phyloP scores from a whole-genome alignment of 1,284 basidiomycete species.

The Athelia sp. region DNA sequence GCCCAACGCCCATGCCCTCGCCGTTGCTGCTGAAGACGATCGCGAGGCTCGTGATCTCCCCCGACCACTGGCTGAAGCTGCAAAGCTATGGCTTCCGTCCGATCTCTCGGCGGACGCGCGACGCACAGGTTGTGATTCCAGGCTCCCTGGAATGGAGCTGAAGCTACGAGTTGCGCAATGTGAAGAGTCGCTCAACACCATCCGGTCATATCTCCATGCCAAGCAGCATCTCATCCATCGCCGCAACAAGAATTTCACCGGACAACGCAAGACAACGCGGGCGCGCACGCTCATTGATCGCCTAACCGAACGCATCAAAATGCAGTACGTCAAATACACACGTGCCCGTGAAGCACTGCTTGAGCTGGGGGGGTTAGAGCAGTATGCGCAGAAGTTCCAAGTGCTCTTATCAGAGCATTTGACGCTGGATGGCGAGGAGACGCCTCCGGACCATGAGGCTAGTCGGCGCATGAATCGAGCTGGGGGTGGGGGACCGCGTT shows the following conservation, averaged over 20 bases:
- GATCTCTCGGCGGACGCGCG: background rate
- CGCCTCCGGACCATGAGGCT: background rate
- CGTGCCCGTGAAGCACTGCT: background rate
- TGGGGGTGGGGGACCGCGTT: background rate
- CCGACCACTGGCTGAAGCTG: conserved; percentile 4
- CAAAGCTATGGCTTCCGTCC: conserved; percentile 8
- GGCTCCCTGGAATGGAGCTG: conserved; percentile 5
- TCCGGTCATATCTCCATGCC: conserved; percentile 7
- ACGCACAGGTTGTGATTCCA: background rate
- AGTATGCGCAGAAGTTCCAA: background rate
- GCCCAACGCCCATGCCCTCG: background rate
- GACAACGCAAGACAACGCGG: conserved; percentile 5
- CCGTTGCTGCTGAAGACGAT: background rate
- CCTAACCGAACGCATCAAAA: background rate
- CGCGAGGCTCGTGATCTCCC: background rate
- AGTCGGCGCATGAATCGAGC: background rate
- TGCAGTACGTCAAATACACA: background rate
- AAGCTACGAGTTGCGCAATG: conserved; percentile 7
- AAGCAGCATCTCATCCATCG: conserved; percentile 6
- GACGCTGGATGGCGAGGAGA: background rate
- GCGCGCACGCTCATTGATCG: background rate
- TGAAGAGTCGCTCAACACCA: background rate
- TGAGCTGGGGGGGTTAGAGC: background rate
- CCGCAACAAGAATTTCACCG: conserved; percentile 10
- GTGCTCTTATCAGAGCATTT: background rate